Evolutionary conservation across 805 yeast species (phyloP), one percentile per base, ranked within the genome.

Genomic region (Jamesozyma jinghongensis): DNA sequence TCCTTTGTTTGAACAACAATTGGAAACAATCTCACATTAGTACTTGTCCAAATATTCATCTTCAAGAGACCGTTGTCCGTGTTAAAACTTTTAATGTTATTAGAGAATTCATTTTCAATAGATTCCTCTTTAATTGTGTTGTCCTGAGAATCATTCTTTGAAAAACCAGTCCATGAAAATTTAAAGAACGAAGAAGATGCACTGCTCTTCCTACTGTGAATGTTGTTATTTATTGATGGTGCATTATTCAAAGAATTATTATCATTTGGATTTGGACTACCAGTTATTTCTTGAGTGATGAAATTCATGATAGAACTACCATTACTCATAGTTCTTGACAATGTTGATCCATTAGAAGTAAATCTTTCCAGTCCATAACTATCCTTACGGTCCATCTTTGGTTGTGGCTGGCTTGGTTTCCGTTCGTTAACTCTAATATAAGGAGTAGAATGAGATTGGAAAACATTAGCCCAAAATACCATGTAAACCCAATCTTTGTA

Each of bases 41-140:
- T 74, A 8, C 65, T 64, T 16, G 65, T 62, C 83, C 83, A 79
- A 12, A 71, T 66, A 43, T 77, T 76, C 3, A 65, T 56, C 38
- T 61, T 56, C 10, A 66, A 49, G 3, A 65, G 34, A 3, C 66
- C 58, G 2, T 55, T 45, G 19, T 61, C 63, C 2, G 53, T 26
- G 2, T 58, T 53, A 47, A 62, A 32, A 42, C 19, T 35, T 22
- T 31, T 31, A n/a, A 26, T 16, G 18, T 35, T 45, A 54, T 46
- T 25, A 13, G 16, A 16, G 17, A 33, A 10, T 5, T 27, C 26
- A 44, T 31, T 30, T 32, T 34, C 36, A 30, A 45, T 26, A 18
- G 45, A 40, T 34, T 50, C 52, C 17, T 46, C 54, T 18, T 46
- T 44, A n/a, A 46, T 46, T 8, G 46, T 39, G 34, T 45, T 41